These are phyloP conservation scores for Mycena vulgaris DNA, from an alignment of 768 basidiomycete species.

Conservation along the genomic window DNA sequence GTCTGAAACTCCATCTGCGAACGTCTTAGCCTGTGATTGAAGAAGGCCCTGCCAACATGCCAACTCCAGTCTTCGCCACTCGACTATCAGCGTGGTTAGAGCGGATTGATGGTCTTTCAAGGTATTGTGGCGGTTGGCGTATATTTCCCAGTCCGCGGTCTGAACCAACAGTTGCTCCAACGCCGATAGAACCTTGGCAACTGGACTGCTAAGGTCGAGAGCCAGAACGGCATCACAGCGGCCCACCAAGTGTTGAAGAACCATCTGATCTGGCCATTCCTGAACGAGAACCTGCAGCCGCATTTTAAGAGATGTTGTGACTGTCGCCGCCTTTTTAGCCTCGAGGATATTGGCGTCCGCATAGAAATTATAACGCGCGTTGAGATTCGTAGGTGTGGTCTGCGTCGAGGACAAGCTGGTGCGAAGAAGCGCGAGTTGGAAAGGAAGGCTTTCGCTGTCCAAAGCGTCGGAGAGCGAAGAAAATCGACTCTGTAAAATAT, in stretches of 20 bases:
- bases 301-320: constrained; percentile 65
- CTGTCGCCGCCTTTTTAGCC: constrained; percentile 69
- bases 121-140: constrained; percentile 92
- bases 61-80: constrained; percentile 93
- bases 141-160: constrained; percentile 97
- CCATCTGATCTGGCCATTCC: constrained; percentile 99
- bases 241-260: constrained; percentile 85
- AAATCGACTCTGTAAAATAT: constrained; percentile 49
- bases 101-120: constrained; percentile 77
- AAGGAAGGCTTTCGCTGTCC: constrained; percentile 66
- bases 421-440: constrained; percentile 68
- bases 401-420: constrained; percentile 53
- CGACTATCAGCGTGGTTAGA: constrained; percentile 82
- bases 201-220: constrained; percentile 75
- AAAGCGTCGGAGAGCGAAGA: constrained; percentile 57
- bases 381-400: constrained; percentile 35
- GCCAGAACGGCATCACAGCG: constrained; percentile 78
- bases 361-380: constrained; percentile 81
- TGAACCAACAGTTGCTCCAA: constrained; percentile 90
- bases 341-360: constrained; percentile 82
- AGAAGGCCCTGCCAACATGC: constrained; percentile 89
- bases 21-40: constrained; percentile 74
- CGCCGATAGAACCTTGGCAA: constrained; percentile 86
- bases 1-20: constrained; percentile 62
- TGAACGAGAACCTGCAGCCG: constrained; percentile 72